Percentiles rank a stretch among this genome's conserved stretches.
These are phyloP conservation scores for Cocos nucifera DNA, from an alignment of 176 grass and related monocot species.

Conservation along the genomic window DNA sequence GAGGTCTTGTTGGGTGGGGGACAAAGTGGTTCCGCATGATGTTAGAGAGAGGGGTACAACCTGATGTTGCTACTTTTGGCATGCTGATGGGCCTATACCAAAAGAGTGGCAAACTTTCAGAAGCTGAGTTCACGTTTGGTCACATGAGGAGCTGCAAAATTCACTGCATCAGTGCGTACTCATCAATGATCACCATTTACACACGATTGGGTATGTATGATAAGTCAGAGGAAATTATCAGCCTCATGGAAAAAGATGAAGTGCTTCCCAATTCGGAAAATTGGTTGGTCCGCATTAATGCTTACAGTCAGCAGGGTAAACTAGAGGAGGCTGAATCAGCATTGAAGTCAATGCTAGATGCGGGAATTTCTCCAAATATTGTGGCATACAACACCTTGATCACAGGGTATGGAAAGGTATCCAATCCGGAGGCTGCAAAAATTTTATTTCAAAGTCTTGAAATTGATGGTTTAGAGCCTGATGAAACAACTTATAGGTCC, in stretches of 20 bases:
- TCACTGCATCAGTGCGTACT: slow-evolving; percentile 68
- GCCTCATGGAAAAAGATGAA: slow-evolving; percentile 48
- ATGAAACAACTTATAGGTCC: slow-evolving; percentile 85
- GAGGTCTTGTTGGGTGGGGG: slow-evolving; percentile 62
- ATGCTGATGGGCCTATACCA: slow-evolving; percentile 94
- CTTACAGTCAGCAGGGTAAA: slow-evolving; percentile 81
- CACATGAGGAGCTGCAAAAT: slow-evolving; percentile 54
- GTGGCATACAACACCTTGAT: slow-evolving; percentile 92
- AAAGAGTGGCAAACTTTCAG: slow-evolving; percentile 43
- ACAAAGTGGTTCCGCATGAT: slow-evolving; percentile 75
- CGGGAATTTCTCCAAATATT: slow-evolving; percentile 48
- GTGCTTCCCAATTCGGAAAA: slow-evolving; percentile 67
- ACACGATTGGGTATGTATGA: slow-evolving; percentile 42
- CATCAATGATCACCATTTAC: slow-evolving; percentile 71
- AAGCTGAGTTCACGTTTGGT: slow-evolving; percentile 57
- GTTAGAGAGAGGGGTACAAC: slow-evolving; percentile 52
- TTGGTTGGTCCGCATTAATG: slow-evolving; percentile 76
- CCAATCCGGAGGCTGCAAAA: slow-evolving; percentile 36
- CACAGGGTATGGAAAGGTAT: slow-evolving; percentile 73
- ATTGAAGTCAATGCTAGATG: slow-evolving; percentile 42
- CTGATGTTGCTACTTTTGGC: slow-evolving; percentile 59
- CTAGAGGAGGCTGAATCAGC: slow-evolving; percentile 53
- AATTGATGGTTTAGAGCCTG: slow-evolving; percentile 48
- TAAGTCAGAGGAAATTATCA: slow-evolving; percentile 63
- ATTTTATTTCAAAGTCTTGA: slow-evolving; percentile 40